Conservation (phyloP, 2,329 filamentous ascomycete genomes). For the Zymoseptoria passerinii region DNA sequence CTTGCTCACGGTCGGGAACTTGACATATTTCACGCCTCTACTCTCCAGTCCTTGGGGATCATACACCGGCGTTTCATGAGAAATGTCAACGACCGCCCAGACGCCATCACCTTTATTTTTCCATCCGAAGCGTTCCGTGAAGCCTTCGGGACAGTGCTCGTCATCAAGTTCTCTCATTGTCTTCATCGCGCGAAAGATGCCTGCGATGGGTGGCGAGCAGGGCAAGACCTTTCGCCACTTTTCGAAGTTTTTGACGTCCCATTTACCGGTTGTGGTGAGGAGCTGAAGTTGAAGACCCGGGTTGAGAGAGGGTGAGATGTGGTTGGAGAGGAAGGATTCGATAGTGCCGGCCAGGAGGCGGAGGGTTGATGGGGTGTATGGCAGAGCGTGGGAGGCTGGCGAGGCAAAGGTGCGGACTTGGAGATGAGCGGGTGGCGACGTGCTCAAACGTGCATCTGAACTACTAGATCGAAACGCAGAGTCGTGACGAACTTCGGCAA, state of each 20-base stretch:
- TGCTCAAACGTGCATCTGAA: neutral
- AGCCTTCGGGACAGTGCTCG: constrained; percentile 64
- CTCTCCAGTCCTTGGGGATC: constrained; percentile 51
- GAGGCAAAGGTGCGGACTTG: constrained; percentile 63
- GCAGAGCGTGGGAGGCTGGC: constrained; percentile 73
- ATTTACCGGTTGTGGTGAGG: constrained; percentile 81
- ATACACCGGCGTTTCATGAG: constrained; percentile 83
- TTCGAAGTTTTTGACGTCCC: constrained; percentile 92
- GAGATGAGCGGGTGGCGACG: constrained; percentile 33
- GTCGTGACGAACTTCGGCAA: constrained; percentile 11
- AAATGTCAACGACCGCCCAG: constrained; percentile 68
- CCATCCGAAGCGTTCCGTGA: constrained; percentile 59
- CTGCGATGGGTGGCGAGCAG: constrained; percentile 53
- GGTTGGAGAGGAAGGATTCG: constrained; percentile 66
- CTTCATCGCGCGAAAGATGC: constrained; percentile 82
- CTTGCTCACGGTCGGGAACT: constrained; percentile 88
- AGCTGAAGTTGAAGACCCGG: constrained; percentile 88
- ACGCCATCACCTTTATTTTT: constrained; percentile 43
- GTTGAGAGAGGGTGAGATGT: constrained; percentile 53
- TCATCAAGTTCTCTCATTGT: constrained; percentile 86
- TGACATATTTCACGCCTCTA: constrained; percentile 50
- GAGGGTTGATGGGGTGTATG: constrained; percentile 69
- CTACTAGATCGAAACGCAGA: neutral
- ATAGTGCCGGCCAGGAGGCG: constrained; percentile 73
- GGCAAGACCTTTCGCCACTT: constrained; percentile 64